Evolutionary conservation across 805 yeast species (phyloP).

Genomic region (Starmerella vitae): DNA sequence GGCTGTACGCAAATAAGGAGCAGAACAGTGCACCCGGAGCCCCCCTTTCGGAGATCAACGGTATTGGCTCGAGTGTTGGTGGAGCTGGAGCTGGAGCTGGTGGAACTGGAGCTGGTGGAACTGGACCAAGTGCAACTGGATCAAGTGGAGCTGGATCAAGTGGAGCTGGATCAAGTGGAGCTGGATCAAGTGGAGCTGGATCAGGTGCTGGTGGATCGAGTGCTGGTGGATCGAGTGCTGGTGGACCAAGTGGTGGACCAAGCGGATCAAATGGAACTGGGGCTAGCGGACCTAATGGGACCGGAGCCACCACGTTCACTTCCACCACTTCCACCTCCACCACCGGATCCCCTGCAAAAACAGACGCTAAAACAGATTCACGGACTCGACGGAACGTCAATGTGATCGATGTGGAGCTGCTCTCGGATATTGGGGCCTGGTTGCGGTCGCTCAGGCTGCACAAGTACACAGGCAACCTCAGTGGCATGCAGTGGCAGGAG

Average conservation of each 20-base stretch:
- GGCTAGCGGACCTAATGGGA: not conserved
- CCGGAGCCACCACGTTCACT: not conserved
- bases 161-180: not conserved
- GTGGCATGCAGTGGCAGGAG: conserved; percentile 63
- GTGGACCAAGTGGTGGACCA: not conserved
- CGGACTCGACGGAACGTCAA: conserved; percentile 11
- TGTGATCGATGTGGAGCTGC: conserved; percentile 26
- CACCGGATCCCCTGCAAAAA: not conserved
- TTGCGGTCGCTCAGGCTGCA: conserved; percentile 77
- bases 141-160: not conserved
- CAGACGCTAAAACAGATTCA: not conserved
- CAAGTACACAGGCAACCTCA: conserved; percentile 78
- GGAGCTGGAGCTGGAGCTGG: not conserved
- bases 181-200: not conserved
- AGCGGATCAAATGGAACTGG: not conserved
- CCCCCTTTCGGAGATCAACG: too few species aligned
- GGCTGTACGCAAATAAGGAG: conserved; percentile 1
- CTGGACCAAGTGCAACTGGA: not conserved
- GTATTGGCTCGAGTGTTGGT: too few species aligned
- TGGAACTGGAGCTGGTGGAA: not conserved
- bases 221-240: too few species aligned
- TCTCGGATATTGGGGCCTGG: conserved; percentile 82
- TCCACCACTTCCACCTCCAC: not conserved
- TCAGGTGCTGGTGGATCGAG: not conserved
- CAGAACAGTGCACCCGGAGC: not conserved